Base-by-base conservation (phyloP, 305 asterid genomes). In the Striga hermonthica region DNA sequence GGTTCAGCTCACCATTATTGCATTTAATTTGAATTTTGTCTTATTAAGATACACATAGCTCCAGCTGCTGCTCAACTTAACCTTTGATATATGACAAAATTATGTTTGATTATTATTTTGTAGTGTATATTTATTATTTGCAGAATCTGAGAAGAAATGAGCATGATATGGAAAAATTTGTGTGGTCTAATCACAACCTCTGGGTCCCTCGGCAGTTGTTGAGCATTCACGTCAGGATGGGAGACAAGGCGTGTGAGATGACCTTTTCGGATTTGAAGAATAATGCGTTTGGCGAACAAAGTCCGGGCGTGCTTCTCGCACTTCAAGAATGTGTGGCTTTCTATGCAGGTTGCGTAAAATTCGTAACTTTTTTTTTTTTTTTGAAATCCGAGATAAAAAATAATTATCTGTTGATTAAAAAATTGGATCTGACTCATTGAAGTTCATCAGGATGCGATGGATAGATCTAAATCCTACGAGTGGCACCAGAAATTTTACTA, bases 171-270 rank as follows among this genome's bases (percentile, higher is more conserved):
- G 95, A 86, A 76, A 82, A 78, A 68, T 83, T 74, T 60, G 99
- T 90, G 11, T 88, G 99, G 99, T 90, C 96, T 4, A 81, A 79
- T 74, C 82, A 81, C 58, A 82, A 79, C 71, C 87, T 95, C 39
- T 93, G 96, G 99, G 72, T 80, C 48, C 97, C 95, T 64, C 85
- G 78, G 28, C 97, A 95, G 16, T 59, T 88, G 81, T 71, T 90
- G 72, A 90, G 97, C 79, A 79, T 93, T 83, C 99, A 90, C 50
- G 95, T 93, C 1, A 75, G 99, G 54, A 93, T 90, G 97, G 97
- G 96, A 4, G 97, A 93, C 71, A 88, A 93, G 78, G 96, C 99
- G 4, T 87, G 96, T 49, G 99, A 93, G 71, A 93, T 93, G 99
- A 86, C 77, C 95, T 90, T 60, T 90, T 86, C 0, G 99, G 87